Evolutionary conservation across 352 stramenopile genomes (phyloP).

Genomic region (Globisporangium mamillatum): DNA sequence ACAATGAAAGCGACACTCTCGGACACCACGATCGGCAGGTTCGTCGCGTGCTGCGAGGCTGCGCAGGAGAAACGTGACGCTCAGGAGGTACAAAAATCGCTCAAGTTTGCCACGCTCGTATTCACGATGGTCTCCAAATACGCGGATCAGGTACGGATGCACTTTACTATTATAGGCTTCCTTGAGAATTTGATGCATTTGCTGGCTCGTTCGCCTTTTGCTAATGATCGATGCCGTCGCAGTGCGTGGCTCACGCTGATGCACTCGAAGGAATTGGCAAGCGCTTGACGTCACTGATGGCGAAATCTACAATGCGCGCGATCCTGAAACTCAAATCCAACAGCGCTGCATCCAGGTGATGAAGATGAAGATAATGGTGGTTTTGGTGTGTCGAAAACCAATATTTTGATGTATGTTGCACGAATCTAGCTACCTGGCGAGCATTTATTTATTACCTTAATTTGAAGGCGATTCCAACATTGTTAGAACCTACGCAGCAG

Average conservation of each 20-base stretch:
- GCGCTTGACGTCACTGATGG: conserved; percentile 53
- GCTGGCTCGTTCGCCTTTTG: neutral
- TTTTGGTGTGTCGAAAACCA: neutral
- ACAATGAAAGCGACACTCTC: conserved; percentile 56
- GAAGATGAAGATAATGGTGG: neutral
- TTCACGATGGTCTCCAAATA: conserved; percentile 70
- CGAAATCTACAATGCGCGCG: conserved; percentile 58
- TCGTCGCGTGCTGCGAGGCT: conserved; percentile 42
- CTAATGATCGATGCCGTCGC: neutral
- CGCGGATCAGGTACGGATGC: conserved; percentile 26
- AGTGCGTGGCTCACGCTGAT: conserved; percentile 42
- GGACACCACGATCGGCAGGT: conserved; percentile 38
- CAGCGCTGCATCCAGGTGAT: neutral
- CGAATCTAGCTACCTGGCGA: neutral
- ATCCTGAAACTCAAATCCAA: conserved; percentile 57
- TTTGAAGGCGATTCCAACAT: neutral
- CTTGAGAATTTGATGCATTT: neutral
- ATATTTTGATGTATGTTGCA: neutral
- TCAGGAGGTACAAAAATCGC: conserved; percentile 32
- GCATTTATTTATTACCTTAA: neutral
- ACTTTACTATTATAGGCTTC: neutral
- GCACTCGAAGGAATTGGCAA: conserved; percentile 42
- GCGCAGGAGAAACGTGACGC: conserved; percentile 33
- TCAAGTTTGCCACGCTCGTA: conserved; percentile 64
- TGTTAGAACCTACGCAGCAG: neutral